Conservation (phyloP, 78 protist genomes). For the Dictyostelium brefeldianum region DNA sequence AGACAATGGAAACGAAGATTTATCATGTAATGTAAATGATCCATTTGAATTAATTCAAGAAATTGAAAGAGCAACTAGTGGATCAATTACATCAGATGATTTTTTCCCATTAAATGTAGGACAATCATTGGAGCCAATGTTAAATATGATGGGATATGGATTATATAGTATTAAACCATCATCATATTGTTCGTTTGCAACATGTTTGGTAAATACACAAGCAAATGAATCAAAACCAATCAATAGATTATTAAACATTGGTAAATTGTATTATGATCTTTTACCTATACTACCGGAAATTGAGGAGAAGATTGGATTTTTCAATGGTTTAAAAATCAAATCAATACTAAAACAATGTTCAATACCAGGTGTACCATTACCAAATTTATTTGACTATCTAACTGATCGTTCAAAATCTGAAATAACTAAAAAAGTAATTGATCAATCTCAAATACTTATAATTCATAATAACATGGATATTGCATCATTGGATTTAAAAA, state of each 20-base stretch:
- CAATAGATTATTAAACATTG: slow-evolving; percentile 46
- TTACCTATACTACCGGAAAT: slow-evolving; percentile 49
- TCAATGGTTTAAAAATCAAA: slow-evolving; percentile 58
- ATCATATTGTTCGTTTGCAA: slow-evolving; percentile 74
- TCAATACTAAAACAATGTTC: slow-evolving; percentile 22
- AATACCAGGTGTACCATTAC: slow-evolving; percentile 38
- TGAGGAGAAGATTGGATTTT: slow-evolving; percentile 72
- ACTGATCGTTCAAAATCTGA: slow-evolving; percentile 70
- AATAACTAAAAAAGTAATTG: slow-evolving; percentile 42
- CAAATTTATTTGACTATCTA: slow-evolving; percentile 70
- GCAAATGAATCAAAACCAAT: slow-evolving; percentile 44
- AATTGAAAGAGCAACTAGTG: slow-evolving; percentile 42
- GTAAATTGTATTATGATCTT: slow-evolving; percentile 38
- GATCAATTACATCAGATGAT: slow-evolving; percentile 20
- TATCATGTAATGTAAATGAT: slow-evolving; percentile 30
- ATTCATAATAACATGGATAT: slow-evolving; percentile 80
- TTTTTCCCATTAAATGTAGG: slow-evolving; percentile 62
- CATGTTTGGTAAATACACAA: slow-evolving; percentile 49
- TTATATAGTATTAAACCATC: slow-evolving; percentile 63
- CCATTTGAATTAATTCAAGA: slow-evolving; percentile 77
- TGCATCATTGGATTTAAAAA: slow-evolving; percentile 56
- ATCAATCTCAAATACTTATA: slow-evolving; percentile 69
- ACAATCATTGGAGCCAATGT: slow-evolving; percentile 66
- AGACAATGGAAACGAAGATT: neutral
- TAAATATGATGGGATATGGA: slow-evolving; percentile 77